A percentile compares a stretch with the other conserved stretches of the same genome.
These are phyloP conservation scores for Inonotus hispidus DNA, from an alignment of 1,284 basidiomycete genomes.

Conservation along the genomic window DNA sequence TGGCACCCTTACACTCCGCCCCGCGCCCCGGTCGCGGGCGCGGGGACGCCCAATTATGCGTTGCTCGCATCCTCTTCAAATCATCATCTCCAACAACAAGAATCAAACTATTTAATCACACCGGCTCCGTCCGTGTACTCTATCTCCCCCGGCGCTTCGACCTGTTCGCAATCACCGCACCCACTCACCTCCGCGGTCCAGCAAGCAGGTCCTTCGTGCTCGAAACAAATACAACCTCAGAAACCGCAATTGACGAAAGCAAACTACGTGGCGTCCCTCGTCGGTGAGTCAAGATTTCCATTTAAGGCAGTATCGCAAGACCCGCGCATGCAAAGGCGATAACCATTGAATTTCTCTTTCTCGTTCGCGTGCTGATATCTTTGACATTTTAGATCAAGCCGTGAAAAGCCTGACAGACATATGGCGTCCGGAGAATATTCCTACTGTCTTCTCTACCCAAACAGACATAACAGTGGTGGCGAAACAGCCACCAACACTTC, in stretches of 20 bases:
- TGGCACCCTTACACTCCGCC: slow-evolving; percentile 20
- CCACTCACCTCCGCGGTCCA: slow-evolving; percentile 35
- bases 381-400: slow-evolving; percentile 56
- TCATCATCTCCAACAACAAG: slow-evolving; percentile 38
- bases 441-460: slow-evolving; percentile 49
- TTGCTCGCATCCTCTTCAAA: slow-evolving; percentile 28
- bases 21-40: slow-evolving; percentile 6
- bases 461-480: slow-evolving; percentile 28
- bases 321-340: not conserved
- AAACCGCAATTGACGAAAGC: slow-evolving; percentile 42
- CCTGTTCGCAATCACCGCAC: slow-evolving; percentile 29
- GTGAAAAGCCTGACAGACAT: slow-evolving; percentile 68
- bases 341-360: slow-evolving; percentile 11
- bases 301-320: not conserved
- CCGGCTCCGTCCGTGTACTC: slow-evolving; percentile 52
- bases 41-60: slow-evolving; percentile 17
- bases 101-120: slow-evolving; percentile 49
- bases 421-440: slow-evolving; percentile 70
- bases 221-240: slow-evolving; percentile 33
- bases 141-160: slow-evolving; percentile 34
- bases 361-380: slow-evolving; percentile 15
- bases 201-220: slow-evolving; percentile 27
- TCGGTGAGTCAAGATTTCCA: slow-evolving; percentile 46
- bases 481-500: slow-evolving; percentile 22
- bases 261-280: slow-evolving; percentile 58